phyloP scores from a whole-genome alignment of 75 land plant species.

The Isoetes taiwanensis region DNA sequence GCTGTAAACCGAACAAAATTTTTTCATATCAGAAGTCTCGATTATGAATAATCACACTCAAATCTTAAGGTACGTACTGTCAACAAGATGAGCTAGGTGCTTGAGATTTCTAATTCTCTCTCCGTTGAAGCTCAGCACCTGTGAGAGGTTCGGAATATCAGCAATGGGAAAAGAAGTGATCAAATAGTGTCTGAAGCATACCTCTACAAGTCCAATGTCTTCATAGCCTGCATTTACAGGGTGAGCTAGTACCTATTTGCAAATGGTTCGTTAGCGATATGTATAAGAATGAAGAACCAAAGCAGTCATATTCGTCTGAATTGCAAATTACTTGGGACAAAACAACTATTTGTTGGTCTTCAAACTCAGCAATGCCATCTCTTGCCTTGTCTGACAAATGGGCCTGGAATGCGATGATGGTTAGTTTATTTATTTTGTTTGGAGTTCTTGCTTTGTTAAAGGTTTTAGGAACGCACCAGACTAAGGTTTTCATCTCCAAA shows the following conservation, averaged over 20 bases:
- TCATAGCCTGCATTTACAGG: constrained; percentile 89
- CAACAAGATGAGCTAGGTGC: constrained; percentile 81
- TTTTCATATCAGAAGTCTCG: neutral
- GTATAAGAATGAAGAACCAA: neutral
- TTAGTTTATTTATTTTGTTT: neutral
- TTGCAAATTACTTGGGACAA: constrained; percentile 72
- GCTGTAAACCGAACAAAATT: constrained; percentile 27
- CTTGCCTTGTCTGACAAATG: constrained; percentile 75
- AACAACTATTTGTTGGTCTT: constrained; percentile 81
- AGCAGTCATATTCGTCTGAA: too few relatives aligned
- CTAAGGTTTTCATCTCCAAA: too few relatives aligned
- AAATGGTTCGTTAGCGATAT: neutral
- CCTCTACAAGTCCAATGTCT: constrained; percentile 78
- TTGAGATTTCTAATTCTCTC: constrained; percentile 53
- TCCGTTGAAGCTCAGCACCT: constrained; percentile 83
- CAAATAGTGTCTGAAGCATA: constrained; percentile 1
- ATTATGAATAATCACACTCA: neutral
- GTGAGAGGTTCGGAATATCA: neutral
- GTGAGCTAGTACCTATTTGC: constrained; percentile 64
- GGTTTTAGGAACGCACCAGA: too few relatives aligned
- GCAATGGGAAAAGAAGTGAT: neutral
- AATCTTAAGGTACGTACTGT: constrained; percentile 37
- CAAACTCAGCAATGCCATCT: constrained; percentile 73
- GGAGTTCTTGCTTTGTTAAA: too few relatives aligned
- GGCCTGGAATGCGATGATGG: constrained; percentile 25